Percentiles rank a stretch among this genome's conserved stretches.
phyloP scores from a whole-genome alignment of 257 asterid species.

The Nemophila menziesii region DNA sequence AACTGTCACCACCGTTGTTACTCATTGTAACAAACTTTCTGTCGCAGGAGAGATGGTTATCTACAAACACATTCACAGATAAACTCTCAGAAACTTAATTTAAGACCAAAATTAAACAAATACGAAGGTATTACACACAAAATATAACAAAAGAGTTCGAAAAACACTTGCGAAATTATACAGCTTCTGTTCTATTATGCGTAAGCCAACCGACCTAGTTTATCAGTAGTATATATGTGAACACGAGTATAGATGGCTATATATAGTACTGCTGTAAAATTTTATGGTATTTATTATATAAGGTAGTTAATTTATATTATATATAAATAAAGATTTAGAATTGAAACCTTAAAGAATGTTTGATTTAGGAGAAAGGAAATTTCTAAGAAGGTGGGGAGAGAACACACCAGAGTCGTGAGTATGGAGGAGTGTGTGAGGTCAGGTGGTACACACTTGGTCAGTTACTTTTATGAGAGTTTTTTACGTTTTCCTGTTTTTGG shows the following conservation, averaged over 20 bases:
- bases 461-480: neutral
- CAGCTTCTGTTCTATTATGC: neutral
- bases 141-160: too few relatives aligned
- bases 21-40: constrained; percentile 4
- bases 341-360: neutral
- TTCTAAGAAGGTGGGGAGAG: neutral
- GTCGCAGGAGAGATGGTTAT: constrained; percentile 71
- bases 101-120: neutral
- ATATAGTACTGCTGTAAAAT: neutral
- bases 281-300: too few relatives aligned
- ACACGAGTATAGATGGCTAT: neutral
- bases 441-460: too few relatives aligned
- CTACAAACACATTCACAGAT: neutral
- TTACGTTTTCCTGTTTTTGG: neutral
- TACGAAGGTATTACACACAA: too few relatives aligned
- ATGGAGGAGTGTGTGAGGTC: neutral
- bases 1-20: constrained; percentile 6
- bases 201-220: neutral
- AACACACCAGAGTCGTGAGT: too few relatives aligned
- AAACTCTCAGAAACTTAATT: neutral
- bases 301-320: too few relatives aligned
- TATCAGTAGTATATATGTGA: too few relatives aligned
- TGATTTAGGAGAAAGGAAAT: too few relatives aligned
- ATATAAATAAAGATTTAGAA: neutral
- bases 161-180: neutral